Evolutionary conservation across 805 yeast genomes (phyloP), one percentile per base, ranked within the genome.

Genomic region (Alloascoidea hylecoeti): DNA sequence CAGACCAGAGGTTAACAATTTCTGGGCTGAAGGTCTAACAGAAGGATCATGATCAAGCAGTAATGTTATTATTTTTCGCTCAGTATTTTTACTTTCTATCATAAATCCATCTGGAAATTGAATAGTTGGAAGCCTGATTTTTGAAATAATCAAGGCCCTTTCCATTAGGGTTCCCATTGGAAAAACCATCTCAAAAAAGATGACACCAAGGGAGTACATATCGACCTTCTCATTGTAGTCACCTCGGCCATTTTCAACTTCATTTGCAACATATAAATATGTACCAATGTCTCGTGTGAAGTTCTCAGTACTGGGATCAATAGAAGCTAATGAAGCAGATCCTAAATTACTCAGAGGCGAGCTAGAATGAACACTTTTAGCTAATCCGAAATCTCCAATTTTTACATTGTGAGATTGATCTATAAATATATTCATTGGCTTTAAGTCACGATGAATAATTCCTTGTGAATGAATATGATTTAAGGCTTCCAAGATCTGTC

Each of bases 301-400:
- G 46, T 89, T 94, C 30, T 80, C 94, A n/a, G n/a, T n/a, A 17
- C 64, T 48, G 13, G 46, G 61, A 44, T 48, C 60, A 45, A 30
- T 46, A 12, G 50, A 41, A 3, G 46, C 44, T 41, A 19, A 34
- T 36, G 23, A 1, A 35, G 35, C 17, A 9, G 15, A 16, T n/a
- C 33, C 15, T n/a, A 28, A 16, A 3, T 34, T 23, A 6, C 19
- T 27, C n/a, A 17, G 15, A 13, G 35, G 35, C 33, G 43, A 40
- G 13, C 15, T 58, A 41, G 16, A 56, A 51, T 82, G 92, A 1
- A 83, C 86, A 51, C 78, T 88, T 46, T 88, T 86, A 0, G 99
- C 99, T 41, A 92, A 68, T 0, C 99, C 99, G 58, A 92, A 92
- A 53, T 92, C 99, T 50, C 98, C 98, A 33, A 92, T 79, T 53